Evolutionary conservation across 345 rosid genomes (phyloP), one percentile per base, ranked within the genome.

Genomic region (Kandelia obovata): DNA sequence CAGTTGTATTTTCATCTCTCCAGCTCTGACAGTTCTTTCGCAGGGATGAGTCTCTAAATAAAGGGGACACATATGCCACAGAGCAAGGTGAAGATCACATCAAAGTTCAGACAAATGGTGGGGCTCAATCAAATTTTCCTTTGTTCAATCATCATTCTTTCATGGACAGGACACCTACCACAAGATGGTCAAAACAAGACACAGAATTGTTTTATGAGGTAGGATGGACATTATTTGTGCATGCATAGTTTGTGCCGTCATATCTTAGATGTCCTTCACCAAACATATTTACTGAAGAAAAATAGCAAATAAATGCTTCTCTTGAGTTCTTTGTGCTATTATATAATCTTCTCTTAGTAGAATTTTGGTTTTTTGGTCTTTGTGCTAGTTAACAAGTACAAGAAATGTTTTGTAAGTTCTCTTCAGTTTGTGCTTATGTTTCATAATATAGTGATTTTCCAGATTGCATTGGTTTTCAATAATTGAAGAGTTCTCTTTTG

Each of bases 131-230:
- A 34, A 80, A 66, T 28, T 61, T 35, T 20, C 23, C 67, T 60
- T 80, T 75, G 25, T 84, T 86, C 61, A 93, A 93, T 73, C 75
- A 83, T 65, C 96, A 91, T 57, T 80, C 96, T 47, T 86, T 73
- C 69, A 89, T 89, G 97, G 78, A 86, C 62, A 86, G 78, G 81
- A 77, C 86, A 62, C 77, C 87, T 19, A 84, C 77, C 37, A 58
- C 67, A 69, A 79, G 89, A 79, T 93, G 98, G 98, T 85, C 97
- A 57, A 93, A 87, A 61, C 79, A 82, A 76, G 97, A 91, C 49
- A 91, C 97, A 6, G 88, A 89, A 61, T 77, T 85, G 78, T 93
- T 91, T 77, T 91, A 91, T 62, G 88, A 85, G 94, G 97, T 89
- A 73, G 17, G 94, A 96, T 89, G 71, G 25, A 55, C 28, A 2